A percentile compares a stretch with the other conserved stretches of the same genome.
These are phyloP conservation scores for Fusarium liriodendri DNA, from an alignment of 2,329 filamentous ascomycete genomes.

Conservation along the genomic window DNA sequence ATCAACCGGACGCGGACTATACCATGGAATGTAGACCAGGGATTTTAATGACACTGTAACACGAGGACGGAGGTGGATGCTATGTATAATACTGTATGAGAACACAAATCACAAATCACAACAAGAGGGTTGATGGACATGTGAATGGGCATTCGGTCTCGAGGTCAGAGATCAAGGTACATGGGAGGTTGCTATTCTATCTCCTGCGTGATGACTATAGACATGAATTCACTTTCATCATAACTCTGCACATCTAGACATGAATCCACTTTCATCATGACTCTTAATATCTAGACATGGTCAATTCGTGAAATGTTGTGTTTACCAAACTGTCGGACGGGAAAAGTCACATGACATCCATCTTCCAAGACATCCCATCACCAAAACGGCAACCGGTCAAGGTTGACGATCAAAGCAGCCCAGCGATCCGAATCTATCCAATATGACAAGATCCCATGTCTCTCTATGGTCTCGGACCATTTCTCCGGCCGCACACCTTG, in stretches of 20 bases:
- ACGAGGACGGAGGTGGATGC: neutral
- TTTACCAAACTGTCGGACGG: neutral
- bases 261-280: neutral
- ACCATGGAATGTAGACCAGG: neutral
- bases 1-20: neutral
- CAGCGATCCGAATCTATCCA: neutral
- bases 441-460: neutral
- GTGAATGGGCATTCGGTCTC: neutral
- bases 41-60: neutral
- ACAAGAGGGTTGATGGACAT: neutral
- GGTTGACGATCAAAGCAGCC: neutral
- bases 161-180: neutral
- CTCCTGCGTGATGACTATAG: neutral
- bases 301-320: neutral
- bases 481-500: neutral
- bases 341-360: neutral
- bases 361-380: neutral
- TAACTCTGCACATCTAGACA: neutral
- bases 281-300: neutral
- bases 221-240: neutral
- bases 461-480: neutral
- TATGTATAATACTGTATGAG: neutral
- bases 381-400: neutral
- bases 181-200: neutral
- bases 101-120: neutral